Base-by-base conservation (phyloP, 2,329 filamentous ascomycete genomes). In the Stenocarpella maydis region DNA sequence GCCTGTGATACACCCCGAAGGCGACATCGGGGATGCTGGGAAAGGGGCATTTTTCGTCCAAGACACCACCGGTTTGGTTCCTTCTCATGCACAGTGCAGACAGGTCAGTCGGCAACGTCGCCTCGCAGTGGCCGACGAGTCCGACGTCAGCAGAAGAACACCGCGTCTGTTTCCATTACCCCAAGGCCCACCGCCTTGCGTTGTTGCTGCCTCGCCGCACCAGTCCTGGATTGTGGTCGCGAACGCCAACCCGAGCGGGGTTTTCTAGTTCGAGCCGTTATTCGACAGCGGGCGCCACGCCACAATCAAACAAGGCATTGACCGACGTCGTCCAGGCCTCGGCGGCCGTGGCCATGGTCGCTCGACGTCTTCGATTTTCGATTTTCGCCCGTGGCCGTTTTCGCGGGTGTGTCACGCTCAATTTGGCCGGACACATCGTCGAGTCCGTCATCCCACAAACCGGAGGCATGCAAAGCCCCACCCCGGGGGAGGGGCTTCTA, bases 401-500 rank as follows among this genome's bases (percentile, higher is more conserved):
- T n/a, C 37, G 8, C 15, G 17, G 5, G 37, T n/a, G 4, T 21
- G 6, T 10, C 7, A 47, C 14, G 21, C 21, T n/a, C 41, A 34
- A 17, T 24, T 14, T 14, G 15, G 19, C 47, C 28, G 1, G 21
- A 3, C 41, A 63, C 28, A 49, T 14, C 28, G 24, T 10, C 43
- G 17, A 7, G 34, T 47, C 26, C 41, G 15, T 6, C 41, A 14
- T 7, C 19, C 41, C 19, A 34, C 21, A 3, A n/a, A 2, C 14
- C 15, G n/a, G 14, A 37, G 58, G 43, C 28, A 26, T 37, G 10
- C 82, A 80, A 37, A 81, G 74, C 37, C 41, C 80, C 80, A n/a
- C n/a, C n/a, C n/a, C n/a, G n/a, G n/a, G n/a, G n/a, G n/a, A 58
- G 83, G 77, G 64, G 80, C 79, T 34, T 34, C 79, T 85, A 79